Evolutionary conservation across 495 filamentous ascomycete genomes (phyloP), one percentile per base, ranked within the genome.

Genomic region (Penicillium herquei): DNA sequence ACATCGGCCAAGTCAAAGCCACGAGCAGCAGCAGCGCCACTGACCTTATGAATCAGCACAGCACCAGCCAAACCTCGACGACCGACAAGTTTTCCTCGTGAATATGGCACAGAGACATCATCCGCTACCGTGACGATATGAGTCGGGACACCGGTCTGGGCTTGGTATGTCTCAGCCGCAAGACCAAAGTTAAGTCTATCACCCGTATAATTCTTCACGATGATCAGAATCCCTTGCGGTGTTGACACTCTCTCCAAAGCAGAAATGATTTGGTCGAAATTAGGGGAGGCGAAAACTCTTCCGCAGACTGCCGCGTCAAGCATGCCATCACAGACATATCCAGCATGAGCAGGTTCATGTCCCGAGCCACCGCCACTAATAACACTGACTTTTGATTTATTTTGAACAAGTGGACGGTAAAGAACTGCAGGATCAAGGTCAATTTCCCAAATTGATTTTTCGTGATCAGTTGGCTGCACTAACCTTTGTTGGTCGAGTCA

Each of bases 321-420:
- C 39, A 59, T 54, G 1, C 57, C 57, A 26, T 59, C 52, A n/a
- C 57, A 52, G 48, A 55, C 52, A 39, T 51, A 59, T 16, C 57
- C 57, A 33, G 52, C 48, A 34, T 54, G 53, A 10, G 57, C 57
- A 12, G 57, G 57, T 39, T 59, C 57, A 26, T 59, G 57, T 8
- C 57, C 57, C 1, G 52, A 55, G 41, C 57, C 57, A 42, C 57
- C 57, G 16, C 57, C 57, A 39, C 57, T 55, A 33, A 59, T 59
- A n/a, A 59, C 37, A 16, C 56, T 58, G 11, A 58, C 56, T 51
- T 58, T 58, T 40, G 45, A 39, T 14, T 35, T 35, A 12, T 7
- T 46, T 0, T 46, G 41, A 14, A 10, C 35, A 8, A 30, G 39
- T 45, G 51, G 51, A 37, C 51, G 51, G 18, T 46, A 54, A 6